phyloP scores from a whole-genome alignment of 495 filamentous ascomycete genomes.

The Penicillium antarcticum region DNA sequence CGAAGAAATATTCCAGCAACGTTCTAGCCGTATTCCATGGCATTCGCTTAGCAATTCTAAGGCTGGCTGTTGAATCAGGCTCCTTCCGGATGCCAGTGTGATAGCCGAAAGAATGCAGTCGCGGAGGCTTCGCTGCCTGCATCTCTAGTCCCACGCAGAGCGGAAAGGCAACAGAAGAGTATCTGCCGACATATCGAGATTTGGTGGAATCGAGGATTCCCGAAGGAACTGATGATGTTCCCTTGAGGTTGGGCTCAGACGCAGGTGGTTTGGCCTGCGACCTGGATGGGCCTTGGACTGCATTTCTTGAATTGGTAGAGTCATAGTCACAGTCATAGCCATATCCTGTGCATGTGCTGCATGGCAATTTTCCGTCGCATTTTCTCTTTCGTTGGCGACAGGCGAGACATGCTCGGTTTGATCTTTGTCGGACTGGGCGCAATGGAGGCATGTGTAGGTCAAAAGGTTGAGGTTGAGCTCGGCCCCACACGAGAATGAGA shows the following conservation, averaged over 20 bases:
- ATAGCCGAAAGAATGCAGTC: conserved; percentile 46
- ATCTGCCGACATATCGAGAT: conserved; percentile 31
- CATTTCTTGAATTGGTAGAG: conserved; percentile 4
- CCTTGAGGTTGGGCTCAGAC: no score
- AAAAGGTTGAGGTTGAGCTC: not conserved
- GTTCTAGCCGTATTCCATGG: conserved; percentile 20
- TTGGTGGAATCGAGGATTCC: conserved; percentile 24
- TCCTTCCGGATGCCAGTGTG: conserved; percentile 37
- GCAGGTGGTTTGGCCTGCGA: conserved; percentile 1
- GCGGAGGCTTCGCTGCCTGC: conserved; percentile 35
- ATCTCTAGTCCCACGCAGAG: conserved; percentile 37
- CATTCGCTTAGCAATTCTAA: conserved; percentile 18
- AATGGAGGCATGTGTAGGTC: not conserved
- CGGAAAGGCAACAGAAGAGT: conserved; percentile 43
- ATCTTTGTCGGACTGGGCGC: conserved; percentile 20
- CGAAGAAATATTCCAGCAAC: conserved; percentile 30
- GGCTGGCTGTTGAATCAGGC: conserved; percentile 7
- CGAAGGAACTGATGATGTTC: conserved; percentile 8
- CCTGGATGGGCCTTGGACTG: not conserved
- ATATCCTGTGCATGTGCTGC: conserved; percentile 37
- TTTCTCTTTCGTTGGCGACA: conserved; percentile 43
- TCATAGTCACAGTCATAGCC: conserved; percentile 39
- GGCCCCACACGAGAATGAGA: no score
- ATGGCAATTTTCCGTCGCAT: conserved; percentile 40
- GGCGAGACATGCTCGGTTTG: conserved; percentile 37